Conservation (phyloP, 179 eudicot species). For the Spergularia azorica region DNA sequence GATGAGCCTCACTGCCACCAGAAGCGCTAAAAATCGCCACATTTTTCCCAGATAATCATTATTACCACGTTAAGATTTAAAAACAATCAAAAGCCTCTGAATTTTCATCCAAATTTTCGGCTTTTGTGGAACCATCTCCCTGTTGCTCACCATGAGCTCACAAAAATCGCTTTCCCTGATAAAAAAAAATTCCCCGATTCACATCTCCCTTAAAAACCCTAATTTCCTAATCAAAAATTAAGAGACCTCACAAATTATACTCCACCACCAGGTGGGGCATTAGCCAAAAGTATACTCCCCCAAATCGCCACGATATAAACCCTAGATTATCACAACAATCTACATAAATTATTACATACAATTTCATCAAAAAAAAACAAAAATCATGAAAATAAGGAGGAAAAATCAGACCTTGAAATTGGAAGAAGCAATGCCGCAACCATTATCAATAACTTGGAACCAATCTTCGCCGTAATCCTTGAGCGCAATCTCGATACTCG, state of each 20-base stretch:
- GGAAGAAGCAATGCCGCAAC: conserved; percentile 76
- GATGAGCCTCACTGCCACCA: background rate
- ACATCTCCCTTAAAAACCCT: background rate
- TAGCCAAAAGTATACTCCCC: background rate
- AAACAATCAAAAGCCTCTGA: too few relatives aligned
- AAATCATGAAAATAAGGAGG: background rate
- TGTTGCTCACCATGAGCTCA: background rate
- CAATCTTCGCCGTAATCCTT: conserved; percentile 78
- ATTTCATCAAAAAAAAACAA: background rate
- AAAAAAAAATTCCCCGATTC: too few relatives aligned
- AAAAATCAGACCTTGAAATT: conserved; percentile 59
- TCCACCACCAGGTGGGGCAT: background rate
- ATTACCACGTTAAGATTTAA: too few relatives aligned
- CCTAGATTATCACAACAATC: background rate
- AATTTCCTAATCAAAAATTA: background rate
- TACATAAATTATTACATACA: background rate
- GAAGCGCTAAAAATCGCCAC: background rate
- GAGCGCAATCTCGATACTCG: conserved; percentile 69
- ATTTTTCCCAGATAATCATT: background rate
- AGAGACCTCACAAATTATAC: background rate
- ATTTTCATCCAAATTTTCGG: too few relatives aligned
- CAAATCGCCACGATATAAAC: background rate
- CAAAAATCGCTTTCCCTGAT: too few relatives aligned
- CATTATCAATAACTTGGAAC: conserved; percentile 85
- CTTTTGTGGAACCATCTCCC: too few relatives aligned